Evolutionary conservation across 495 filamentous ascomycete genomes (phyloP), one percentile per base, ranked within the genome.

Genomic region (Penicillium samsonianum): DNA sequence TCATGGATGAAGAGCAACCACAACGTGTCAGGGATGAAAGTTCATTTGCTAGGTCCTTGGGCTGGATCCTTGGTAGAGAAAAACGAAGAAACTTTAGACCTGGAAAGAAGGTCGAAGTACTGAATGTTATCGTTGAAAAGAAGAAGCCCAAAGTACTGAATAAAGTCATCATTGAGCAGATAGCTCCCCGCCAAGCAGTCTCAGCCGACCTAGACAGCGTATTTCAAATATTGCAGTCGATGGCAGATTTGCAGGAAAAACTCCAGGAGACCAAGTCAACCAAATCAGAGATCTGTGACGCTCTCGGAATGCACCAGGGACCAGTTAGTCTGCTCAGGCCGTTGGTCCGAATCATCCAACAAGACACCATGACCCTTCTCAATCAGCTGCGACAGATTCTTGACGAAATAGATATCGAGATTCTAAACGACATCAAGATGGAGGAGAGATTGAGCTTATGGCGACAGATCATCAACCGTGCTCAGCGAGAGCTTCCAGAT

Each of bases 351-450:
- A 58, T 62, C n/a, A 50, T 62, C 9, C 5, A 20, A 2, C 60
- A 38, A 12, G 60, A 62, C 11, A 62, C 55, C 0, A 35, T 46
- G 11, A 42, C 60, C 5, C 50, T 62, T 4, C 37, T 62, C 9
- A 35, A 55, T 5, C 55, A 58, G 16, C 22, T 62, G 19, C 28
- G 50, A 16, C 50, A 26, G 1, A 33, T 53, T 23, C 50, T 57
- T 14, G 60, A 62, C 37, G 60, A 62, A 37, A 30, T 62, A 3
- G 60, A 62, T 3, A 44, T 50, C 12, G 50, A 53, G 5, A 44
- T 62, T 25, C 6, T 58, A 7, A 50, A 62, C 22, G 60, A 62
- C n/a, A 44, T 16, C 33, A 53, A 35, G n/a, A 58, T 62, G 55
- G 60, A 62, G 30, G 55, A 62, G 20, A 55, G 55, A n/a, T 26